Base-by-base conservation (phyloP, 306 rosid species). In the Citrullus amarus region DNA sequence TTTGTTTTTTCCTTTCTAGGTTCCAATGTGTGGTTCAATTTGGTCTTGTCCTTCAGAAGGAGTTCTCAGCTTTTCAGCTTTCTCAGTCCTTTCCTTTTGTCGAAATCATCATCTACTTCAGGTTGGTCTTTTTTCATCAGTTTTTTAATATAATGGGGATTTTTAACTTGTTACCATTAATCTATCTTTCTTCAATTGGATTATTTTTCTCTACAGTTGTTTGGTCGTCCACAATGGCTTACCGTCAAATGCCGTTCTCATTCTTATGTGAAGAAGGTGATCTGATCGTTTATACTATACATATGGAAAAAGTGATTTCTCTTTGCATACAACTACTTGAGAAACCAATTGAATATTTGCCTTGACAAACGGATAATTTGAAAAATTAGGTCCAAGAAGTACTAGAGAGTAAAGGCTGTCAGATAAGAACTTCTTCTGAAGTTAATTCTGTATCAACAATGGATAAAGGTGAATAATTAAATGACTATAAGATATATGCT, bases 171-270 rank as follows among this genome's bases (percentile, higher is more conserved):
- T 56, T 20, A n/a, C 30, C 61, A 56, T 8, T 8, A n/a, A n/a
- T n/a, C 61, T 56, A 13, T 25, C 16, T 8, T 38, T 48, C 34
- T 43, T 66, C 28, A 50, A 30, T 65, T 78, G 20, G 20, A 16
- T 54, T 16, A 54, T 43, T 20, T 6, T 57, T 82, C 7, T 60
- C n/a, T 82, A 53, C 84, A 95, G 98, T 84, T 95, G 82, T 87
- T 92, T 82, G 93, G 90, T 51, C 92, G 96, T 67, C 98, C 98
- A 59, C 96, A 95, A 53, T 95, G 98, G 98, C 89, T 92, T 20
- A 95, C 98, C 18, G 89, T 92, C 43, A 85, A 80, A 84, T 78
- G 90, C 81, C 90, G 96, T 46, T 95, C 98, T 0, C 93, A 87
- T 18, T 84, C 79, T 44, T 92, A 95, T 61, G 91, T 95, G 65